These are phyloP conservation scores for Chloranthus sessilifolius DNA, from an alignment of 164 flowering plant genomes.

Conservation along the genomic window DNA sequence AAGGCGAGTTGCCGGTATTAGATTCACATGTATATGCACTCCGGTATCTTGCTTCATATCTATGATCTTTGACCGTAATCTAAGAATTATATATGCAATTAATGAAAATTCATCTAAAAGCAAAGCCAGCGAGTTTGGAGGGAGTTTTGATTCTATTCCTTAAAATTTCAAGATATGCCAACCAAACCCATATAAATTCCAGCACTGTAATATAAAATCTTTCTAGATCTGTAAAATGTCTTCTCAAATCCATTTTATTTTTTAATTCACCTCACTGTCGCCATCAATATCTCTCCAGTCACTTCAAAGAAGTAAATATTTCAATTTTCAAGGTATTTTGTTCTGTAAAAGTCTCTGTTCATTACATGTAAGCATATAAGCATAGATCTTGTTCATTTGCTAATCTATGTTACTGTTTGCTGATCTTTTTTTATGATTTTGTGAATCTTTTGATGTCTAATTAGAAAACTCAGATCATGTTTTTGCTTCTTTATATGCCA, in stretches of 20 bases:
- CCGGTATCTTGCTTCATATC: no score
- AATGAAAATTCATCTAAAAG: no score
- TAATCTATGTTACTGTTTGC: neutral
- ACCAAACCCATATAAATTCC: conserved; percentile 13
- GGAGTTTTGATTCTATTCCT: conserved; percentile 28
- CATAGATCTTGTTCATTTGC: neutral
- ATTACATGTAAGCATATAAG: neutral
- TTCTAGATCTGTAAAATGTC: conserved; percentile 9
- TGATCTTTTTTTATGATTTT: neutral
- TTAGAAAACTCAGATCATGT: conserved; percentile 5
- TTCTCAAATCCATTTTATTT: neutral
- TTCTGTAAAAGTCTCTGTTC: no score
- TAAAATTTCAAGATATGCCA: conserved; percentile 7
- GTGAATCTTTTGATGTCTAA: neutral
- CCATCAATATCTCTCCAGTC: neutral
- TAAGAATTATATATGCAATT: no score
- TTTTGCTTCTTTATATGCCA: no score
- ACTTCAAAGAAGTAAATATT: neutral
- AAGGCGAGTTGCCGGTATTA: no score
- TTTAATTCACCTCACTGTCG: neutral
- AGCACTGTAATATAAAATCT: neutral
- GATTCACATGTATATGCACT: no score
- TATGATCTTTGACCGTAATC: no score
- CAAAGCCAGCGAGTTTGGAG: conserved; percentile 26
- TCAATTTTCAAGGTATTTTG: neutral